Percentiles rank a stretch among this genome's conserved stretches.
Evolutionary conservation across 495 filamentous ascomycete species (phyloP).

Genomic region (Clavariopsis aquatica): DNA sequence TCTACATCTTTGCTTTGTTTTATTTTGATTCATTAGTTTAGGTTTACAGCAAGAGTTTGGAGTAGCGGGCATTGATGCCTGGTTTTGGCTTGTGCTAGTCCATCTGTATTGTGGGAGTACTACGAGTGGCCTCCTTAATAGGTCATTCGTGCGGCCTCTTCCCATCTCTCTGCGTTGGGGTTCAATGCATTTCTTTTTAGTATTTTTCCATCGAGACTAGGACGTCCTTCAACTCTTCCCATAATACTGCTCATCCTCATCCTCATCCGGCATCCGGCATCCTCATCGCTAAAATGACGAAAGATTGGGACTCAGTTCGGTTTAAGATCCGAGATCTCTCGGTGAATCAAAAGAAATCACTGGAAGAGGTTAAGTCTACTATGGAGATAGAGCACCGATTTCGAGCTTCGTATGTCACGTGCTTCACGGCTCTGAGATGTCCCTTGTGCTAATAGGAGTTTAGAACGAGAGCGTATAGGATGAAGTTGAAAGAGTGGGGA

Average conservation of each 20-base stretch:
- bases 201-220: too few relatives aligned
- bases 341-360: conserved; percentile 28
- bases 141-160: not conserved
- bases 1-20: too few relatives aligned
- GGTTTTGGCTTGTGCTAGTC: not conserved
- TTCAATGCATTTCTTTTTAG: too few relatives aligned
- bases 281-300: conserved; percentile 25
- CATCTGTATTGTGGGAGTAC: not conserved
- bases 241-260: not conserved
- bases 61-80: not conserved
- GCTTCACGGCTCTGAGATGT: not conserved
- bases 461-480: conserved; percentile 36
- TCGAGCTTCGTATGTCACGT: conserved; percentile 31
- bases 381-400: conserved; percentile 31
- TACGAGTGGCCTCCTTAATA: not conserved
- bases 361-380: conserved; percentile 28
- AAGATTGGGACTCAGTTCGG: conserved; percentile 33
- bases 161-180: not conserved
- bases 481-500: conserved; percentile 37
- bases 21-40: too few relatives aligned
- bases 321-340: conserved; percentile 27
- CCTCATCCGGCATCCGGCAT: not conserved
- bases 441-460: not conserved
- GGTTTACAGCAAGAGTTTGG: not conserved
- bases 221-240: not conserved